Evolutionary conservation across 2,329 filamentous ascomycete genomes (phyloP).

Genomic region (Cladophialophora yegresii): DNA sequence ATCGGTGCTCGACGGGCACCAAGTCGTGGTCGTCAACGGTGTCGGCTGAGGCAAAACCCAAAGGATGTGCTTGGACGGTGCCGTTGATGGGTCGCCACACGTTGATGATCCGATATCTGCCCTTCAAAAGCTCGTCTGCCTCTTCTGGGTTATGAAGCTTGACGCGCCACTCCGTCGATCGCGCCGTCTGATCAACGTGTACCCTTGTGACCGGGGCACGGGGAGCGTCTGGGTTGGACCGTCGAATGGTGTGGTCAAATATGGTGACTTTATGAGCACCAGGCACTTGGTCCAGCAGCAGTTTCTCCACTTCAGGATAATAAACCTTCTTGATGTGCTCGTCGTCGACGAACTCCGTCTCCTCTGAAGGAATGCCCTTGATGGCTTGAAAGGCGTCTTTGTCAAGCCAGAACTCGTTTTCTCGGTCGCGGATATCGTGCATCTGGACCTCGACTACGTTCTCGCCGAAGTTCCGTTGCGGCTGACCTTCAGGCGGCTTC

Average conservation of each 20-base stretch:
- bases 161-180: constrained; percentile 68
- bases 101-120: constrained; percentile 80
- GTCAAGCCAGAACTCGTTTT: constrained; percentile 68
- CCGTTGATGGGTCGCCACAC: constrained; percentile 74
- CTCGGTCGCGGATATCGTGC: constrained; percentile 71
- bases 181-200: constrained; percentile 80
- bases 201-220: constrained; percentile 70
- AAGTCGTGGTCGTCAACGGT: constrained; percentile 64
- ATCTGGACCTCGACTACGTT: constrained; percentile 58
- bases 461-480: constrained; percentile 66
- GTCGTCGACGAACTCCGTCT: constrained; percentile 66
- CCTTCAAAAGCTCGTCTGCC: constrained; percentile 65
- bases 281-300: constrained; percentile 68
- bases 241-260: constrained; percentile 89
- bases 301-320: constrained; percentile 78
- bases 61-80: constrained; percentile 58
- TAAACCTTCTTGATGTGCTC: constrained; percentile 69
- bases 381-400: constrained; percentile 73
- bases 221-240: constrained; percentile 58
- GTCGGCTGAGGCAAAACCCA: constrained; percentile 59
- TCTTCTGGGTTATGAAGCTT: constrained; percentile 66
- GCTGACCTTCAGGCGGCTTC: constrained; percentile 59
- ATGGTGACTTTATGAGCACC: constrained; percentile 68
- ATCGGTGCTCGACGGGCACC: constrained; percentile 72
- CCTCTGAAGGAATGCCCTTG: constrained; percentile 58